Percentiles rank a stretch among this genome's conserved stretches.
phyloP scores from a whole-genome alignment of 2,329 filamentous ascomycete species.

The Botrytis deweyae region DNA sequence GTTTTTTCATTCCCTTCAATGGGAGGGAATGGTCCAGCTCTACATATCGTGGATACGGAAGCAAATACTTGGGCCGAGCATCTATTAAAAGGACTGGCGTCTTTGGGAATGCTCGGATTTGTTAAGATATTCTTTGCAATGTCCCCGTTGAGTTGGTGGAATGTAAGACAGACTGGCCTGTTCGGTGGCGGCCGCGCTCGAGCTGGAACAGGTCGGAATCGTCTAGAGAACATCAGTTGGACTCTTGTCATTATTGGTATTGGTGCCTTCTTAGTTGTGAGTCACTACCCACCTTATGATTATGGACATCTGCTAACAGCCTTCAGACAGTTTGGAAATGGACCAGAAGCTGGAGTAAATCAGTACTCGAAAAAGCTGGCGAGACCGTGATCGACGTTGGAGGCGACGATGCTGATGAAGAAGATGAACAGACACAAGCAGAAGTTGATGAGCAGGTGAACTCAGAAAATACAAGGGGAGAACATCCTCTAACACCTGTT shows the following conservation, averaged over 20 bases:
- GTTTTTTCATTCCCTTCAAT: conserved; percentile 48
- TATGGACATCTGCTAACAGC: background rate
- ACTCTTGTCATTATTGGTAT: conserved; percentile 77
- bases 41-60: conserved; percentile 48
- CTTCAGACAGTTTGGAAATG: conserved; percentile 74
- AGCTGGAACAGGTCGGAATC: conserved; percentile 66
- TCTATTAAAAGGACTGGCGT: conserved; percentile 87
- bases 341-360: conserved; percentile 70
- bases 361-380: conserved; percentile 72
- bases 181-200: conserved; percentile 52
- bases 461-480: background rate
- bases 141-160: conserved; percentile 75
- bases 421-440: conserved; percentile 23
- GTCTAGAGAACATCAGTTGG: conserved; percentile 77
- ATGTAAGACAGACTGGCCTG: conserved; percentile 62
- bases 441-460: background rate
- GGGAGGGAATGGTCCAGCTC: conserved; percentile 43
- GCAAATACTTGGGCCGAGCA: conserved; percentile 72
- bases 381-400: conserved; percentile 83
- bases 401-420: conserved; percentile 54
- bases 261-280: conserved; percentile 72
- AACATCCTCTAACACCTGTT: background rate
- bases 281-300: conserved; percentile 40
- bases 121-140: conserved; percentile 75
- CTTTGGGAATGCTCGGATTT: conserved; percentile 81